Conservation (phyloP, 169 alveolate genomes). For the Plasmodium relictum region DNA sequence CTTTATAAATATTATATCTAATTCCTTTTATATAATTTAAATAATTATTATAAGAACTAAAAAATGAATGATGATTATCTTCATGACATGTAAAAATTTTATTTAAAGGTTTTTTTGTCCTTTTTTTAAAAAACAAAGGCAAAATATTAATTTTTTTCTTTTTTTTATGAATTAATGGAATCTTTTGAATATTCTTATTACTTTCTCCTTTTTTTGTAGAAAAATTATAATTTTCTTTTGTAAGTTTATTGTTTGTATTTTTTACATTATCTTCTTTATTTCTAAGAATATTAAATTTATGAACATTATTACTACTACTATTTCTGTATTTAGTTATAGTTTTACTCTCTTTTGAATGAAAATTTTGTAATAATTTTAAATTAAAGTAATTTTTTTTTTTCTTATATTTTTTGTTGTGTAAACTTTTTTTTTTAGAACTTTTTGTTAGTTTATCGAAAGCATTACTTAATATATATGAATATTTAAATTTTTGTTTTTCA, state of each 20-base stretch:
- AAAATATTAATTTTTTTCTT: no score
- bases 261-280: not conserved
- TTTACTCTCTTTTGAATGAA: no score
- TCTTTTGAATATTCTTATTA: not conserved
- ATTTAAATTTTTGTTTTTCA: slow-evolving; percentile 20
- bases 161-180: not conserved
- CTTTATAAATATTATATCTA: slow-evolving; percentile 67
- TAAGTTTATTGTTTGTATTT: no score
- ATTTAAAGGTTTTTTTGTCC: slow-evolving; percentile 1
- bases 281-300: no score
- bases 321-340: no score
- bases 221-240: no score
- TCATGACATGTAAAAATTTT: slow-evolving; percentile 16
- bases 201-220: no score
- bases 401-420: not conserved
- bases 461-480: slow-evolving; percentile 26
- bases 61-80: slow-evolving; percentile 9
- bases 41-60: slow-evolving; percentile 58
- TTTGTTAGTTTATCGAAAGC: slow-evolving; percentile 29
- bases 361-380: not conserved
- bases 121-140: not conserved
- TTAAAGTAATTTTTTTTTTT: not conserved
- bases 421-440: not conserved
- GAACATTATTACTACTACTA: no score
- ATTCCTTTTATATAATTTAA: slow-evolving; percentile 69